Percentiles rank a stretch among this genome's conserved stretches.
Evolutionary conservation across 2,329 filamentous ascomycete species (phyloP).

Genomic region (Shiraia bambusicola): DNA sequence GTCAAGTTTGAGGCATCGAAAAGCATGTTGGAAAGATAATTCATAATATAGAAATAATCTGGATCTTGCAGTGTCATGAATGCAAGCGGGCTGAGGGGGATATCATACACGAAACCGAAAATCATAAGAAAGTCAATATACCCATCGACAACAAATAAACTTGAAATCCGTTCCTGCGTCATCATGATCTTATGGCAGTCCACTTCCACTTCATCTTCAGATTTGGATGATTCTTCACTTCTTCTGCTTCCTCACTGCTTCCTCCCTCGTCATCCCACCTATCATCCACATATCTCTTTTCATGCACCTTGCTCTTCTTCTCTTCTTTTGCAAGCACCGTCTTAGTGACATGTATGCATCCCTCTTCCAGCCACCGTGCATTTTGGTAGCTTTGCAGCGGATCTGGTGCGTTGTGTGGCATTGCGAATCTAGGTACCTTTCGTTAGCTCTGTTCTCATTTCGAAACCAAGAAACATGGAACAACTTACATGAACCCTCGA

Average conservation of each 20-base stretch:
- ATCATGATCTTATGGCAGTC: slow-evolving; percentile 8
- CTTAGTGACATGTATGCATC: slow-evolving; percentile 13
- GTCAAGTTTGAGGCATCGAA: no score
- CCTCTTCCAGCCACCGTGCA: slow-evolving; percentile 19
- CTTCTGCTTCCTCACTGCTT: slow-evolving; percentile 5
- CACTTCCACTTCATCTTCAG: slow-evolving; percentile 17
- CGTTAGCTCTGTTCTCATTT: slow-evolving; percentile 1
- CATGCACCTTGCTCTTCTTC: background rate
- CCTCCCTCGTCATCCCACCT: slow-evolving; percentile 8
- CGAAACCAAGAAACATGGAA: background rate
- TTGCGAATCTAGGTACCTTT: slow-evolving; percentile 12
- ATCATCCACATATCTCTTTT: slow-evolving; percentile 3
- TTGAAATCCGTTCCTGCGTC: background rate
- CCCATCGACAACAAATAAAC: background rate
- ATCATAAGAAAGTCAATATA: background rate
- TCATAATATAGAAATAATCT: no score
- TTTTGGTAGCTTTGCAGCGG: slow-evolving; percentile 14
- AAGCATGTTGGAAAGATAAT: no score
- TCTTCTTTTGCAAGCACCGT: slow-evolving; percentile 2
- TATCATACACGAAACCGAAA: no score
- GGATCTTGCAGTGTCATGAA: no score
- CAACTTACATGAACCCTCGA: slow-evolving; percentile 15
- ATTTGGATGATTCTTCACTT: slow-evolving; percentile 13
- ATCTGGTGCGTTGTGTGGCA: slow-evolving; percentile 7
- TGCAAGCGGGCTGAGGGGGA: no score